phyloP scores from a whole-genome alignment of 306 rosid genomes.

The Urtica urens region DNA sequence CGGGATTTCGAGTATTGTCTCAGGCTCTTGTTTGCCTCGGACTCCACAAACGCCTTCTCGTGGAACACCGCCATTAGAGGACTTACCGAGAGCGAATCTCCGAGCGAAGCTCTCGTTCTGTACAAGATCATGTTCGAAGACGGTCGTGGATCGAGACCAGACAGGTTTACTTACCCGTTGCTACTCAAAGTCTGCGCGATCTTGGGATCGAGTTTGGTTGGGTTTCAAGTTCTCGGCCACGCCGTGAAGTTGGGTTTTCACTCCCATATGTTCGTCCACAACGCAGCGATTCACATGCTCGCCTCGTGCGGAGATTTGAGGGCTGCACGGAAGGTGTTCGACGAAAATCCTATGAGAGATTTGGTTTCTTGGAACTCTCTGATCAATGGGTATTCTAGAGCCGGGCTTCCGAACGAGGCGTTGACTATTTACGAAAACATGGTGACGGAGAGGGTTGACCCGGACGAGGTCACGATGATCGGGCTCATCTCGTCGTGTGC shows the following conservation, averaged over 20 bases:
- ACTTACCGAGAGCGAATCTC: conserved; percentile 34
- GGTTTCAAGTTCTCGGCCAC: conserved; percentile 50
- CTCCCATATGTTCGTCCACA: conserved; percentile 50
- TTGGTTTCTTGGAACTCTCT: conserved; percentile 78
- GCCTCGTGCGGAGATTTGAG: conserved; percentile 40
- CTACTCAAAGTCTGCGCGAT: conserved; percentile 56
- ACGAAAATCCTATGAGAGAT: conserved; percentile 53
- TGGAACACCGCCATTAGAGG: conserved; percentile 74
- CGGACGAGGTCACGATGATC: conserved; percentile 70
- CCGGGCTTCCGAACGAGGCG: conserved; percentile 52
- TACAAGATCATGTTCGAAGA: conserved; percentile 42
- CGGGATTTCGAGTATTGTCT: conserved; percentile 39
- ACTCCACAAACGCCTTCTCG: conserved; percentile 41
- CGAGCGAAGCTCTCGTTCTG: conserved; percentile 36
- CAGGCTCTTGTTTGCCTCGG: conserved; percentile 25
- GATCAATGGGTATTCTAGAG: conserved; percentile 56
- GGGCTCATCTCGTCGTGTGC: conserved; percentile 68
- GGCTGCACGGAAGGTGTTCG: conserved; percentile 45
- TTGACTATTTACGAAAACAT: conserved; percentile 34
- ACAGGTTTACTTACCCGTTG: conserved; percentile 55
- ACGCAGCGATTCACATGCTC: conserved; percentile 47
- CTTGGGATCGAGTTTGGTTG: conserved; percentile 24
- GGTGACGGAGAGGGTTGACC: conserved; percentile 45
- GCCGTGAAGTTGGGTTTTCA: conserved; percentile 50
- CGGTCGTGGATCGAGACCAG: conserved; percentile 34